A percentile compares a stretch with the other conserved stretches of the same genome.
These are phyloP conservation scores for Diplodia corticola DNA, from an alignment of 2,329 filamentous ascomycete species.

Conservation along the genomic window DNA sequence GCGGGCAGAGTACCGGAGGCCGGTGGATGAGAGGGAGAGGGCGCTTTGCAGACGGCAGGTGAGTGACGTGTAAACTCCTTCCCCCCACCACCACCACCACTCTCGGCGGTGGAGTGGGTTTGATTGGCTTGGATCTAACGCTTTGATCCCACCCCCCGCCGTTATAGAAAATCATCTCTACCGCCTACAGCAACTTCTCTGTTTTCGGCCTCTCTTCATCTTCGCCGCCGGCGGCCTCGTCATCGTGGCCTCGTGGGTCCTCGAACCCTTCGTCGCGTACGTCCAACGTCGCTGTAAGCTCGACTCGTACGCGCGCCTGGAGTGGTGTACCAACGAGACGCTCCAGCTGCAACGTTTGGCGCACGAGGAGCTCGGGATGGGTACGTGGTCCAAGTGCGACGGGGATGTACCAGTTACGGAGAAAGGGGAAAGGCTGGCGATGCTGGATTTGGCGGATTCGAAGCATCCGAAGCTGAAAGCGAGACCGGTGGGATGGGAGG, in stretches of 20 bases:
- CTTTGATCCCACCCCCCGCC: no score
- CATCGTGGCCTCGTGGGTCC: background rate
- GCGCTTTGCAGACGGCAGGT: background rate
- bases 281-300: background rate
- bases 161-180: background rate
- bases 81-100: no score
- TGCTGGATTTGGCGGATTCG: slow-evolving; percentile 14
- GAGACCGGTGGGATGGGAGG: background rate
- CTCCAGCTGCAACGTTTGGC: slow-evolving; percentile 24
- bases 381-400: slow-evolving; percentile 22
- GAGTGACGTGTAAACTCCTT: background rate
- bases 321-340: slow-evolving; percentile 24
- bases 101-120: no score
- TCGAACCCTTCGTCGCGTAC: background rate
- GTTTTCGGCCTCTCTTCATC: background rate
- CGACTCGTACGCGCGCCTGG: slow-evolving; percentile 24
- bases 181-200: background rate
- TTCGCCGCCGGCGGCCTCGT: background rate
- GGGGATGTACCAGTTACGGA: slow-evolving; percentile 13
- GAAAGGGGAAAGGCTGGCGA: slow-evolving; percentile 9
- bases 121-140: no score
- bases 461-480: slow-evolving; percentile 1
- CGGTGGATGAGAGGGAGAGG: background rate
- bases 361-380: background rate
- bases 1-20: slow-evolving; percentile 19